Conservation (phyloP, 1,139 yeast species). For the Candida sp. region DNA sequence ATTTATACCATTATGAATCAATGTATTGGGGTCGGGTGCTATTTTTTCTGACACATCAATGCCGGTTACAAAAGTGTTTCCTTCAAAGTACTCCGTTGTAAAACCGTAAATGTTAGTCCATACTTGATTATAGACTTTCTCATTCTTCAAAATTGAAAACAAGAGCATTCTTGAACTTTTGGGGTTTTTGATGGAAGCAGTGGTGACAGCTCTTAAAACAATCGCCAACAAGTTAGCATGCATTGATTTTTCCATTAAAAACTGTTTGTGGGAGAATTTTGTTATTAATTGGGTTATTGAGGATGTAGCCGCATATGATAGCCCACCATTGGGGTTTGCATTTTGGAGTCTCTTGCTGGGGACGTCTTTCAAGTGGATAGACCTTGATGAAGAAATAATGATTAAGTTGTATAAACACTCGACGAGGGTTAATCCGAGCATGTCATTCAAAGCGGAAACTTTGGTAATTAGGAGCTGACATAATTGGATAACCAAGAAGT, state of each 20-base stretch:
- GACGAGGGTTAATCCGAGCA: slow-evolving; percentile 44
- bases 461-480: slow-evolving; percentile 18
- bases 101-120: slow-evolving; percentile 30
- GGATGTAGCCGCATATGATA: slow-evolving; percentile 61
- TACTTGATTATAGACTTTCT: slow-evolving; percentile 29
- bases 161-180: slow-evolving; percentile 52
- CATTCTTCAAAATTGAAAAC: slow-evolving; percentile 51
- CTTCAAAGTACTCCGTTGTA: slow-evolving; percentile 23
- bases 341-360: slow-evolving; percentile 26
- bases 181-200: slow-evolving; percentile 47
- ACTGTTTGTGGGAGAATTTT: slow-evolving; percentile 38
- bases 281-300: slow-evolving; percentile 52
- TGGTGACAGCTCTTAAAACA: slow-evolving; percentile 50
- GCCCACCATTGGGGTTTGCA: slow-evolving; percentile 38
- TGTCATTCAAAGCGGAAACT: slow-evolving; percentile 6
- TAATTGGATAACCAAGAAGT: slow-evolving; percentile 54
- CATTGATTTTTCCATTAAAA: slow-evolving; percentile 39
- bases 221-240: slow-evolving; percentile 61
- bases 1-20: slow-evolving; percentile 3
- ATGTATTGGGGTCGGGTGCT: slow-evolving; percentile 4
- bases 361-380: slow-evolving; percentile 17
- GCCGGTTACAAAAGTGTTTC: slow-evolving; percentile 14
- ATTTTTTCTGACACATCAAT: slow-evolving; percentile 10
- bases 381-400: slow-evolving; percentile 33
- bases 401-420: slow-evolving; percentile 61